Evolutionary conservation across 345 rosid species (phyloP).

Genomic region (Populus davidiana): DNA sequence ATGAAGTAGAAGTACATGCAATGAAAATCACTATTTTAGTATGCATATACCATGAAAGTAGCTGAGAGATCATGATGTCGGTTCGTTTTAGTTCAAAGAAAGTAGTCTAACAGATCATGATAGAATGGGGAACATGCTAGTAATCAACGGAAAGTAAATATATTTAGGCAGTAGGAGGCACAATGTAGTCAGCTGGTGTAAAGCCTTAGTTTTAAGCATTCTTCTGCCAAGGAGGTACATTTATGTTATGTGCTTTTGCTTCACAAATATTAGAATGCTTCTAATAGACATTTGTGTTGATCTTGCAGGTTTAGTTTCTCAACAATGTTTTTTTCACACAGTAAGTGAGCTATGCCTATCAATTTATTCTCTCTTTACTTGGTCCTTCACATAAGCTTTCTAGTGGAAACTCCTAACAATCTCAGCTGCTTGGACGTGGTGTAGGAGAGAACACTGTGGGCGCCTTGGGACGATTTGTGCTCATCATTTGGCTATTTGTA

Average conservation of each 20-base stretch:
- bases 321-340: conserved; percentile 95
- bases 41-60: background rate
- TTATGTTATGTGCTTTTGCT: background rate
- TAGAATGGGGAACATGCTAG: background rate
- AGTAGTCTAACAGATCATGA: background rate
- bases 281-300: conserved; percentile 16
- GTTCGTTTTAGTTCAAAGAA: background rate
- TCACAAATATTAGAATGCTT: conserved; percentile 1
- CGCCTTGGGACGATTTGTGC: conserved; percentile 73
- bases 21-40: background rate
- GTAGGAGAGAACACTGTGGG: conserved; percentile 91
- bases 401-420: background rate
- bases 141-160: no score
- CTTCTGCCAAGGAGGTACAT: background rate
- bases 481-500: conserved; percentile 87
- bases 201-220: background rate
- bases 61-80: background rate
- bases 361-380: conserved; percentile 1
- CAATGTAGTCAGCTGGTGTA: background rate
- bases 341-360: conserved; percentile 45
- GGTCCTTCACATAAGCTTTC: background rate
- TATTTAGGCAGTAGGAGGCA: background rate
- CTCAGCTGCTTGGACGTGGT: conserved; percentile 20
- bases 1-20: background rate
- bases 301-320: conserved; percentile 98